Evolutionary conservation across 2,329 filamentous ascomycete species (phyloP), one percentile per base, ranked within the genome.

Genomic region (Kalaharituber pfeilii): DNA sequence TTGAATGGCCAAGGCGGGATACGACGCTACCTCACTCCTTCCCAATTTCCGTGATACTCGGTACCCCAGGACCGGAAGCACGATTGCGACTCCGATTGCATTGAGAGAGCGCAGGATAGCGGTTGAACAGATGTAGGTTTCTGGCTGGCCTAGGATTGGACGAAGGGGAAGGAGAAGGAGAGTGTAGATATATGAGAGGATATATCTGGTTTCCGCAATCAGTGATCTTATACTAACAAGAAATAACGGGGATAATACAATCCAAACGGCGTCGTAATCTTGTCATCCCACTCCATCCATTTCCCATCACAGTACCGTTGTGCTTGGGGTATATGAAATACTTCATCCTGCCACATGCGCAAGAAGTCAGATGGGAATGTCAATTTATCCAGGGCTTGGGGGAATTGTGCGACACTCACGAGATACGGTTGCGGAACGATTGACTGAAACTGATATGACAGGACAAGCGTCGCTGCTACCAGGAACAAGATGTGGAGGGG

Each of bases 261-360:
- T 29, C 88, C 91, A 0, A 91, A 89, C 0, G 91, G 91, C 1
- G 91, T 98, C 0, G 91, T 98, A 65, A 98, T 91, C 67, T 96
- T 98, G 56, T 89, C 82, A 68, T 98, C 88, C 91, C 91, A 98
- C 54, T 85, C 74, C 11, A 68, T 66, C 70, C 82, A 94, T 53
- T 76, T 75, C 9, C 82, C 81, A 39, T 76, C 67, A 67, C 88
- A 95, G 67, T 94, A 98, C 27, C 77, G 79, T 64, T 94, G 86
- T 0, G 87, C 87, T 69, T 98, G 91, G 0, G 86, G 85, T 22
- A 95, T 81, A 67, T 98, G 86, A 59, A 91, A 93, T 27, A 86
- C 72, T 66, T 93, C 86, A 66, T 93, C 86, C 84, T 89, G 59
- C 22, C 29, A n/a, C n/a, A n/a, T n/a, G n/a, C n/a, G n/a, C n/a